Evolutionary conservation across 2,329 filamentous ascomycete species (phyloP).

Genomic region (Aspergillus pseudotamarii): DNA sequence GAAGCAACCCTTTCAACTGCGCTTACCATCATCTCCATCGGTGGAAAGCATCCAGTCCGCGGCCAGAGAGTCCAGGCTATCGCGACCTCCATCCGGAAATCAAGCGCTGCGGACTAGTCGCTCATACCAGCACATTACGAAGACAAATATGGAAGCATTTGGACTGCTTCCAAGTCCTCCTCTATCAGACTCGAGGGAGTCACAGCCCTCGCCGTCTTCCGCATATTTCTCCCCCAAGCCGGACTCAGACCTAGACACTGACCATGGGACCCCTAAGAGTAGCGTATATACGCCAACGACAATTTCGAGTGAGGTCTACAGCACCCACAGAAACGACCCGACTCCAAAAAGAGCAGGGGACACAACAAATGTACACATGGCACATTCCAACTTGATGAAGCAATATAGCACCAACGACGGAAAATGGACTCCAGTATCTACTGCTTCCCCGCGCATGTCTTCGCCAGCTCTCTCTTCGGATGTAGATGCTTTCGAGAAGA

Average conservation of each 20-base stretch:
- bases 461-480: slow-evolving; percentile 19
- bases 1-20: slow-evolving; percentile 44
- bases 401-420: slow-evolving; percentile 27
- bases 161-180: slow-evolving; percentile 42
- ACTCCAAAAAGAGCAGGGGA: slow-evolving; percentile 16
- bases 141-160: slow-evolving; percentile 34
- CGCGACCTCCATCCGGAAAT: slow-evolving; percentile 22
- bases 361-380: slow-evolving; percentile 36
- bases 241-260: slow-evolving; percentile 23
- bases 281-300: slow-evolving; percentile 12
- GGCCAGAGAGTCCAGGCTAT: slow-evolving; percentile 22
- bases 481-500: slow-evolving; percentile 12
- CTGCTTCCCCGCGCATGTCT: slow-evolving; percentile 15
- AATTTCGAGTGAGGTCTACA: slow-evolving; percentile 20
- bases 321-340: slow-evolving; percentile 15
- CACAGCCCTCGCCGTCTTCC: slow-evolving; percentile 30
- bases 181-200: slow-evolving; percentile 36
- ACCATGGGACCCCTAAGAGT: slow-evolving; percentile 9
- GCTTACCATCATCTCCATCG: slow-evolving; percentile 38
- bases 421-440: slow-evolving; percentile 14
- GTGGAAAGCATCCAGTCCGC: slow-evolving; percentile 28
- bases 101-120: slow-evolving; percentile 38
- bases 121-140: slow-evolving; percentile 39
- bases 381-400: slow-evolving; percentile 34
- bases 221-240: slow-evolving; percentile 30